These are phyloP conservation scores for Fusarium sp. DNA, from an alignment of 2,329 filamentous ascomycete genomes.

Conservation along the genomic window DNA sequence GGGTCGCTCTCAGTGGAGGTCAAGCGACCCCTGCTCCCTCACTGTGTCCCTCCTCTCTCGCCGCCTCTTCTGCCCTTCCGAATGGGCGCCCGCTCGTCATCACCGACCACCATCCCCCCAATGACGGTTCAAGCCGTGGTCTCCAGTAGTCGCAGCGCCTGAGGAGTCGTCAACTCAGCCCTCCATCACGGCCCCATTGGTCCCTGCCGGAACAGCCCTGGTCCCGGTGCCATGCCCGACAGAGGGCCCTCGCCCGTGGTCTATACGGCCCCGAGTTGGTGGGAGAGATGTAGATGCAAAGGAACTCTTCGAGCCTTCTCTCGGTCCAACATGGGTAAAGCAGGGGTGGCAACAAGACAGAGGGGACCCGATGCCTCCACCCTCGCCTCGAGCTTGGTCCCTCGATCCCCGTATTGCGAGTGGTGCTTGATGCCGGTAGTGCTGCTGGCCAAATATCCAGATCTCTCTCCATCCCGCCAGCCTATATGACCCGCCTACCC, in stretches of 20 bases:
- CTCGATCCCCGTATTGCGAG: constrained; percentile 29
- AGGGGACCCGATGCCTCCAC: constrained; percentile 36
- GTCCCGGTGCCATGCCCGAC: constrained; percentile 39
- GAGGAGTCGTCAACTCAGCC: constrained; percentile 31
- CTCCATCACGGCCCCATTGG: constrained; percentile 40
- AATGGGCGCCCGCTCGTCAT: constrained; percentile 44
- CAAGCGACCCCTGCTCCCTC: constrained; percentile 33
- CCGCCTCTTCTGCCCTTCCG: constrained; percentile 21
- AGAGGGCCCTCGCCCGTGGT: constrained; percentile 28
- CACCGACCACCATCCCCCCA: constrained; percentile 36
- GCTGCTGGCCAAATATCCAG: constrained; percentile 27
- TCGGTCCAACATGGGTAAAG: constrained; percentile 16
- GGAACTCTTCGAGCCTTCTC: constrained; percentile 30
- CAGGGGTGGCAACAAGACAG: constrained; percentile 33
- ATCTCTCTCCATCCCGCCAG: constrained; percentile 39
- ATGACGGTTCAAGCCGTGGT: constrained; percentile 38
- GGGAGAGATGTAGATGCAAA: constrained; percentile 42
- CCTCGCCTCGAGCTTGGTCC: constrained; percentile 31
- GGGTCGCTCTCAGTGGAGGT: constrained; percentile 28
- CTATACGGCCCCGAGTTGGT: constrained; percentile 39
- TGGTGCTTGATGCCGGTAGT: constrained; percentile 31
- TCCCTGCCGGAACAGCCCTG: constrained; percentile 30
- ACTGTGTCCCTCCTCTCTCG: constrained; percentile 31
- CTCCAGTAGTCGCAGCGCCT: constrained; percentile 35
- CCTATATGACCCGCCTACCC: constrained; percentile 48